Evolutionary conservation across 2,329 filamentous ascomycete genomes (phyloP).

Genomic region (Colletotrichum endophyticum): DNA sequence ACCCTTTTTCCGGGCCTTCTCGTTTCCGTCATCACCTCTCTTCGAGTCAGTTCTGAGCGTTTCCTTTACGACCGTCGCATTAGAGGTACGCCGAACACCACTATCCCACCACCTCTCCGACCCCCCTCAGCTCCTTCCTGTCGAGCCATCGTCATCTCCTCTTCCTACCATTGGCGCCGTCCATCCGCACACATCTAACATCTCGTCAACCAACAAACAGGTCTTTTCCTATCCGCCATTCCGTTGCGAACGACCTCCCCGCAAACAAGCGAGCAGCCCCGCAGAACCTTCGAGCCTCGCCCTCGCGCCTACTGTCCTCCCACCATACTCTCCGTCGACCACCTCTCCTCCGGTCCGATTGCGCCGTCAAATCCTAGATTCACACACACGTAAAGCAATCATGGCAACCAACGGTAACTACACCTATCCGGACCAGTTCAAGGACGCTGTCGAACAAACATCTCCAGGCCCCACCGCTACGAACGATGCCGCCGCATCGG

Average conservation of each 20-base stretch:
- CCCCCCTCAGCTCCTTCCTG: neutral
- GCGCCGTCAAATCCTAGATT: constrained; percentile 10
- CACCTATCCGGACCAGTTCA: constrained; percentile 49
- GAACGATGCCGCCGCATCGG: constrained; percentile 34
- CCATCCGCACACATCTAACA: constrained; percentile 2
- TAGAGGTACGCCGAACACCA: neutral
- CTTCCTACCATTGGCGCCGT: neutral
- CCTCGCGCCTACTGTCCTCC: neutral
- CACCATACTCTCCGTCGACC: neutral
- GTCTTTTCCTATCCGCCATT: neutral
- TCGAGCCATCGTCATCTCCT: neutral
- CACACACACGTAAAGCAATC: constrained; percentile 23
- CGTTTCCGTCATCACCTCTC: neutral
- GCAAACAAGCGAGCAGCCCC: constrained; percentile 5
- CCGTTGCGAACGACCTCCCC: neutral
- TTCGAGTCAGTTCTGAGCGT: constrained; percentile 14
- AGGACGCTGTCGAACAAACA: constrained; percentile 41
- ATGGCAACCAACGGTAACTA: constrained; percentile 66
- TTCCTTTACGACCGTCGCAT: constrained; percentile 5
- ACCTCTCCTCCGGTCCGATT: constrained; percentile 5
- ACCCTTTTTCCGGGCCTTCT: constrained; percentile 12
- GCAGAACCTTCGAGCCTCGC: constrained; percentile 16
- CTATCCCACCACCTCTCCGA: neutral
- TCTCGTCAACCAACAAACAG: neutral
- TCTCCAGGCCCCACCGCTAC: constrained; percentile 37